A percentile compares a stretch with the other conserved stretches of the same genome.
These are phyloP conservation scores for Mycena galopus DNA, from an alignment of 768 basidiomycete species.

Conservation along the genomic window DNA sequence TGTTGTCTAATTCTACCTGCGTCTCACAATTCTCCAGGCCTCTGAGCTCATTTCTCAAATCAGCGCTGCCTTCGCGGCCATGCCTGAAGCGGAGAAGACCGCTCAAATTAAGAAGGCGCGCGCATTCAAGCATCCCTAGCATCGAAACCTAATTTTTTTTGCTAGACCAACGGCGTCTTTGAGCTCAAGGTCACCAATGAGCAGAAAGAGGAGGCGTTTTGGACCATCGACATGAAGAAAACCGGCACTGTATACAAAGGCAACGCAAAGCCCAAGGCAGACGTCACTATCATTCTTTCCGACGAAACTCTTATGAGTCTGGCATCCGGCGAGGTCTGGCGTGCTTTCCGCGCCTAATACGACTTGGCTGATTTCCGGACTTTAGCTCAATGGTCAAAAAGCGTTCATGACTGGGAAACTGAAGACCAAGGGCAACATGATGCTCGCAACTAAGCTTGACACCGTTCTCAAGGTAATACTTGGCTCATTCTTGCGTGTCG, in stretches of 20 bases:
- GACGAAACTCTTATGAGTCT: conserved; percentile 83
- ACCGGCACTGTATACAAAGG: conserved; percentile 84
- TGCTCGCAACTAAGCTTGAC: conserved; percentile 94
- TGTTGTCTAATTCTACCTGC: neutral
- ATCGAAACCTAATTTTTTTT: neutral
- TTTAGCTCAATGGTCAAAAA: conserved; percentile 89
- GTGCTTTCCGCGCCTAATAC: conserved; percentile 25
- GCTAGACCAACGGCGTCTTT: conserved; percentile 88
- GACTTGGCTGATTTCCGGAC: neutral
- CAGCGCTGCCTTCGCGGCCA: conserved; percentile 62
- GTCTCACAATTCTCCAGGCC: conserved; percentile 56
- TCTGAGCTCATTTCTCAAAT: conserved; percentile 75
- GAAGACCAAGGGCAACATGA: conserved; percentile 93
- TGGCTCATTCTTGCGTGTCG: neutral
- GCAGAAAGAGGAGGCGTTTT: conserved; percentile 76
- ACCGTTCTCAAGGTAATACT: conserved; percentile 77
- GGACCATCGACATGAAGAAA: conserved; percentile 97
- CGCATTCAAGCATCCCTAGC: too few species aligned
- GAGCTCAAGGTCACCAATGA: conserved; percentile 85
- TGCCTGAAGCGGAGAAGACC: conserved; percentile 73
- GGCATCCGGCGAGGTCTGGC: conserved; percentile 74
- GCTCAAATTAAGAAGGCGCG: conserved; percentile 81
- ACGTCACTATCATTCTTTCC: conserved; percentile 84
- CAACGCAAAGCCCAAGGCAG: conserved; percentile 76
- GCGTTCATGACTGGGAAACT: conserved; percentile 97